These are phyloP conservation scores for Pseudogymnoascus sp. DNA, from an alignment of 2,329 filamentous ascomycete species.

Conservation along the genomic window DNA sequence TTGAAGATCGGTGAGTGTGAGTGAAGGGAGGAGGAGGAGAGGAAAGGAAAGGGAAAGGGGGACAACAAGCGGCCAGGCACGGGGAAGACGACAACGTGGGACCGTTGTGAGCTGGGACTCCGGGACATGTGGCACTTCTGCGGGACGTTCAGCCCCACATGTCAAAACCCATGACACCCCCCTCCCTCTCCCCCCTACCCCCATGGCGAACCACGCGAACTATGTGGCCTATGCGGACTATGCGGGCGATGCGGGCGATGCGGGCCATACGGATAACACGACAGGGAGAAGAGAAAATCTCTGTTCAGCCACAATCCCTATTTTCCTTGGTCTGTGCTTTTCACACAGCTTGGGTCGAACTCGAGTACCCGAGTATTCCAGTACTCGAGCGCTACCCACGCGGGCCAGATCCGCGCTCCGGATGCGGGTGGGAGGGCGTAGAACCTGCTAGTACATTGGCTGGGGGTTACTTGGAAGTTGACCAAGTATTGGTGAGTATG, in stretches of 20 bases:
- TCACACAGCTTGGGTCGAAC: not conserved
- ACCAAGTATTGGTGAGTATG: not conserved
- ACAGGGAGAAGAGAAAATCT: not conserved
- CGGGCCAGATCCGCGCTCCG: not conserved
- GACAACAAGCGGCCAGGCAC: not conserved
- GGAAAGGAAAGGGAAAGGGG: too few relatives aligned
- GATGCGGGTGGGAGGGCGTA: not conserved
- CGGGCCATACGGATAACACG: not conserved
- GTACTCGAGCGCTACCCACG: not conserved
- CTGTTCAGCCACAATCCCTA: not conserved
- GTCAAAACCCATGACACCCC: not conserved
- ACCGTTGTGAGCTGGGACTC: conserved; percentile 1
- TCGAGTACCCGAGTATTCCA: not conserved
- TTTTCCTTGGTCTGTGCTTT: not conserved
- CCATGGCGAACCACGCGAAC: not conserved
- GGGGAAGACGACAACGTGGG: conserved; percentile 2
- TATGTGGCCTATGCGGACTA: not conserved
- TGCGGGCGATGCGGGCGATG: not conserved
- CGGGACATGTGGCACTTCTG: not conserved
- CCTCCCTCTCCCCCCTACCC: not conserved
- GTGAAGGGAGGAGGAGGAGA: not conserved
- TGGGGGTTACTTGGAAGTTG: not conserved
- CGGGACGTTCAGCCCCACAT: not conserved
- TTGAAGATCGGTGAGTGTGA: not conserved
- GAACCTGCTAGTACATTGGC: not conserved